phyloP scores from a whole-genome alignment of 441 rosid genomes.

The Pelargonium citronellum region DNA sequence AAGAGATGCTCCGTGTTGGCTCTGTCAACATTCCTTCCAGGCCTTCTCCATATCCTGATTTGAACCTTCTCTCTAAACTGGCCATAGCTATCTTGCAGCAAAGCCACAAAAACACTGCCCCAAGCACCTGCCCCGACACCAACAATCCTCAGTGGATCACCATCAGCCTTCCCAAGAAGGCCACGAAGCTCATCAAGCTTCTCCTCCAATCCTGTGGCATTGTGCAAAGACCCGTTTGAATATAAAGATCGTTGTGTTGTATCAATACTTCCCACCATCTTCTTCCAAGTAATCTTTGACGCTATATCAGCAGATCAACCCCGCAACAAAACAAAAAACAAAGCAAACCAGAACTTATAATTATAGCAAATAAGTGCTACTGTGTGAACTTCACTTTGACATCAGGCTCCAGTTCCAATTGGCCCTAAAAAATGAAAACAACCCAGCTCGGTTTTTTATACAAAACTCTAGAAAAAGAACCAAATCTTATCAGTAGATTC shows the following conservation, averaged over 20 bases:
- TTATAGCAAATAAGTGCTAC: neutral
- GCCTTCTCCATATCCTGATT: slow-evolving; percentile 89
- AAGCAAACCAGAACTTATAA: neutral
- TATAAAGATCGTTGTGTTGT: slow-evolving; percentile 16
- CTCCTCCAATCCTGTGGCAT: slow-evolving; percentile 34
- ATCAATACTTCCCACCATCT: slow-evolving; percentile 73
- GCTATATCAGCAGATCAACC: slow-evolving; percentile 18
- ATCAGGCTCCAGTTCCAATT: neutral
- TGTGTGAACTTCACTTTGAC: neutral
- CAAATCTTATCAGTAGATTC: too few relatives aligned
- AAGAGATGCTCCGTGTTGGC: slow-evolving; percentile 77
- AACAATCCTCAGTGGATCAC: slow-evolving; percentile 77
- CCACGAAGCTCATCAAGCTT: slow-evolving; percentile 47
- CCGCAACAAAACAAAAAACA: slow-evolving; percentile 16
- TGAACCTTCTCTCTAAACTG: slow-evolving; percentile 76
- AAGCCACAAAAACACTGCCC: slow-evolving; percentile 91
- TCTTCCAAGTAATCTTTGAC: slow-evolving; percentile 16
- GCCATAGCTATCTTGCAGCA: slow-evolving; percentile 81
- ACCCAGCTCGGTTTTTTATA: slow-evolving; percentile 24
- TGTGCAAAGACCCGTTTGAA: slow-evolving; percentile 31
- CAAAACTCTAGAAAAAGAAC: neutral
- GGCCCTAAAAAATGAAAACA: slow-evolving; percentile 11
- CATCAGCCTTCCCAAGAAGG: slow-evolving; percentile 62
- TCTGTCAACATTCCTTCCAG: slow-evolving; percentile 69
- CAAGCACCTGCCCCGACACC: slow-evolving; percentile 99